Conservation (phyloP, 139 green algal species). For the Asterochloris sp. region DNA sequence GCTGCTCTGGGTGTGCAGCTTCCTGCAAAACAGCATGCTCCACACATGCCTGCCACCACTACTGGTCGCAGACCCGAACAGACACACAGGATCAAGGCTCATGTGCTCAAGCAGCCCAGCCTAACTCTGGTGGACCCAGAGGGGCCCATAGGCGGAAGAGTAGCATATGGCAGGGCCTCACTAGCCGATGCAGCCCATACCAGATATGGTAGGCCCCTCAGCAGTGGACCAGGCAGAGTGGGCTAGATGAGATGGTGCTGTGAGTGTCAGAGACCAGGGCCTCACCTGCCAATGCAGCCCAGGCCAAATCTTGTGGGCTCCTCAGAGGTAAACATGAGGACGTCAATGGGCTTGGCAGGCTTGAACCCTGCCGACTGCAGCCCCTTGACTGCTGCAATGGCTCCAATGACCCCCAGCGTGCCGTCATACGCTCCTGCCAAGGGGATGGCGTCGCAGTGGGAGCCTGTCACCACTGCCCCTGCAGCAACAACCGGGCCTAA, state of each 20-base stretch:
- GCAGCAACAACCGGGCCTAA: neutral
- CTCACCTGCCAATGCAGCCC: conserved; percentile 75
- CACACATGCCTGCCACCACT: too few relatives aligned
- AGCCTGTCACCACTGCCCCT: conserved; percentile 75
- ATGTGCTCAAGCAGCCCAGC: too few relatives aligned
- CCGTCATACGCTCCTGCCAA: conserved; percentile 89
- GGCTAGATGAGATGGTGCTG: neutral
- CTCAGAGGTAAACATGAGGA: conserved; percentile 96
- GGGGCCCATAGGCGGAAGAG: too few relatives aligned
- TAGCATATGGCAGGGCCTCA: neutral
- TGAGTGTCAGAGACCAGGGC: neutral
- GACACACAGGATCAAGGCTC: too few relatives aligned
- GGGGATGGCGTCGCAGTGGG: conserved; percentile 92
- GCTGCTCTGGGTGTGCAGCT: too few relatives aligned
- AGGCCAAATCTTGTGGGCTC: conserved; percentile 94
- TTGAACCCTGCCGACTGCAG: conserved; percentile 74
- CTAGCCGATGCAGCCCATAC: neutral
- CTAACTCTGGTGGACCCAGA: too few relatives aligned
- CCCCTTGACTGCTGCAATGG: conserved; percentile 78
- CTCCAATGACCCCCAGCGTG: conserved; percentile 88
- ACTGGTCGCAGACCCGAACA: too few relatives aligned
- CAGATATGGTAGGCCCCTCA: too few relatives aligned
- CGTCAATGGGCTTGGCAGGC: conserved; percentile 71
- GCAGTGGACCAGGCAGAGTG: too few relatives aligned
- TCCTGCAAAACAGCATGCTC: too few relatives aligned